These are phyloP conservation scores for Ottelia alismoides DNA, from an alignment of 106 monocot species.

Conservation along the genomic window DNA sequence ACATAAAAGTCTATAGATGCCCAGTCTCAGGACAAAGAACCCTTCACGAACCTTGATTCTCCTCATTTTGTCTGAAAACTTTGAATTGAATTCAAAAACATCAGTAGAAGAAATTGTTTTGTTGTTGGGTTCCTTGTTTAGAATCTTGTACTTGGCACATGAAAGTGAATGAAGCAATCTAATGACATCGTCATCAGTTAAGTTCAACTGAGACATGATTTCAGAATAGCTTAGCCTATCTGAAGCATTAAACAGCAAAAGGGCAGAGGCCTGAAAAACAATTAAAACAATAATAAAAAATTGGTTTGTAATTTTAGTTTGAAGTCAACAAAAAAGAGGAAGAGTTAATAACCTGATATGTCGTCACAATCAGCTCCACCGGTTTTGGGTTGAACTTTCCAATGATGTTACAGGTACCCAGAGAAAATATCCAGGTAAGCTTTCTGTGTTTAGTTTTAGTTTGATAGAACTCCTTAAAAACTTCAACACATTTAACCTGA, in stretches of 20 bases:
- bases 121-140: slow-evolving; percentile 70
- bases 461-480: slow-evolving; percentile 80
- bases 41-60: slow-evolving; percentile 74
- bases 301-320: too few relatives aligned
- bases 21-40: too few relatives aligned
- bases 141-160: slow-evolving; percentile 81
- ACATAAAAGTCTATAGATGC: not conserved
- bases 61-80: slow-evolving; percentile 87
- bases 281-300: not conserved
- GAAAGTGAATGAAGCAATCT: slow-evolving; percentile 92
- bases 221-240: slow-evolving; percentile 76
- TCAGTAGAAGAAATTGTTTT: slow-evolving; percentile 61
- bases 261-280: slow-evolving; percentile 32
- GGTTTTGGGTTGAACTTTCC: slow-evolving; percentile 79
- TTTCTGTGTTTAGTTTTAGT: slow-evolving; percentile 89
- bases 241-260: slow-evolving; percentile 76
- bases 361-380: slow-evolving; percentile 77
- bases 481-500: slow-evolving; percentile 26
- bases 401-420: slow-evolving; percentile 78
- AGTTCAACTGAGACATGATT: slow-evolving; percentile 55
- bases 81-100: slow-evolving; percentile 76
- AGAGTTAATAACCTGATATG: slow-evolving; percentile 60
- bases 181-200: slow-evolving; percentile 68
- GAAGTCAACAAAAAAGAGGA: too few relatives aligned
- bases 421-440: slow-evolving; percentile 67